Conservation (phyloP, 2,329 filamentous ascomycete genomes). For the Scytalidium lignicola region DNA sequence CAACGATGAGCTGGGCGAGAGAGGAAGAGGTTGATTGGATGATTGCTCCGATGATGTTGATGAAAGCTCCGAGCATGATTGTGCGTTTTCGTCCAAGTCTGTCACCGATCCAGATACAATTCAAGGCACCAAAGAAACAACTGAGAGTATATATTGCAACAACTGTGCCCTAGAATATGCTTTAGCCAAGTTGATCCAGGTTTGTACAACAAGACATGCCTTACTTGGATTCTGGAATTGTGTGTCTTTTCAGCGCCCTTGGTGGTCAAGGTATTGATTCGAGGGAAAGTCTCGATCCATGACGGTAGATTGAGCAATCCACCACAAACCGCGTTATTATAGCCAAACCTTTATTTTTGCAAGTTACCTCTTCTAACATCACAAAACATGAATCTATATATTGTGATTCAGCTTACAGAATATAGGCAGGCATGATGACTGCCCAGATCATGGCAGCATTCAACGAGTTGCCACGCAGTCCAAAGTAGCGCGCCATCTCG, state of each 20-base stretch:
- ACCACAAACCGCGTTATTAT: slow-evolving; percentile 3
- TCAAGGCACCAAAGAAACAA: slow-evolving; percentile 1
- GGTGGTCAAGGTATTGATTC: slow-evolving; percentile 26
- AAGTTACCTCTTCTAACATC: not conserved
- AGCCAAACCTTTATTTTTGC: slow-evolving; percentile 1
- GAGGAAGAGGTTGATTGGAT: slow-evolving; percentile 34
- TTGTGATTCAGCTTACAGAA: slow-evolving; percentile 2
- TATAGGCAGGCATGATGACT: slow-evolving; percentile 5
- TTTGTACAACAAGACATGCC: not conserved
- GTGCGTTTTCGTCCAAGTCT: slow-evolving; percentile 1
- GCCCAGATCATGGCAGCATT: slow-evolving; percentile 5
- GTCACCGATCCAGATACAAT: not conserved
- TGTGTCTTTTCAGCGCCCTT: slow-evolving; percentile 1
- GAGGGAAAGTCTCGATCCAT: slow-evolving; percentile 46
- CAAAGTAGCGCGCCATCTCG: slow-evolving; percentile 7
- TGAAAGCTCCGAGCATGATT: slow-evolving; percentile 16
- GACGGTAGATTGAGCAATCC: slow-evolving; percentile 5
- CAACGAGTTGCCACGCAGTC: slow-evolving; percentile 2
- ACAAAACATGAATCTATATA: no score
- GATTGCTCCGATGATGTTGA: slow-evolving; percentile 36
- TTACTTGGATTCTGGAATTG: slow-evolving; percentile 12
- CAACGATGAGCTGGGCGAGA: slow-evolving; percentile 35
- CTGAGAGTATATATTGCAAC: not conserved
- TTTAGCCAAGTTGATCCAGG: not conserved
- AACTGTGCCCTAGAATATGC: not conserved